These are phyloP conservation scores for Coemansia sp. DNA, from an alignment of 192 early-diverging fungal genomes.

Conservation along the genomic window DNA sequence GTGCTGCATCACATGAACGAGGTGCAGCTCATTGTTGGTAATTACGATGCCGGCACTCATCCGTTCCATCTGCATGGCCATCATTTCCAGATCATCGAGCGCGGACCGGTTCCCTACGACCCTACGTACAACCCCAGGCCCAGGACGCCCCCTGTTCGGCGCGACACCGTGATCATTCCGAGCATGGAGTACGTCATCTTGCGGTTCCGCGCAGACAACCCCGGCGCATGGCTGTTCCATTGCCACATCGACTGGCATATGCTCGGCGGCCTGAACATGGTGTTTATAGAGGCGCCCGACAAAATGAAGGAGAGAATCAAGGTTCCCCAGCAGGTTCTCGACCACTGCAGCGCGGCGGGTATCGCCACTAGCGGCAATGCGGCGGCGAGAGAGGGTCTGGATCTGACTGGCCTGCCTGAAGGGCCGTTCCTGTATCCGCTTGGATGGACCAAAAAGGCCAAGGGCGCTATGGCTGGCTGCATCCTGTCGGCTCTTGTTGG, in stretches of 20 bases:
- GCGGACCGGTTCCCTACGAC: conserved; percentile 63
- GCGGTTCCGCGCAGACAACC: conserved; percentile 79
- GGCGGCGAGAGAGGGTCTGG: conserved; percentile 66
- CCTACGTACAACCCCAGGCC: conserved; percentile 45
- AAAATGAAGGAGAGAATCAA: conserved; percentile 56
- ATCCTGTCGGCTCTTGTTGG: conserved; percentile 75
- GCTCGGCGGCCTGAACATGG: conserved; percentile 69
- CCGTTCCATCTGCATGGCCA: conserved; percentile 87
- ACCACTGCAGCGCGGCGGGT: conserved; percentile 65
- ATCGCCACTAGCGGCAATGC: conserved; percentile 71
- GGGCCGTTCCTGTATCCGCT: conserved; percentile 60
- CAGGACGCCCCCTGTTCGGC: conserved; percentile 60
- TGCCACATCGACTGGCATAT: conserved; percentile 73
- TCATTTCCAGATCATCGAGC: conserved; percentile 75
- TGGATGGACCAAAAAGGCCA: conserved; percentile 68
- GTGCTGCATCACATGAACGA: conserved; percentile 66
- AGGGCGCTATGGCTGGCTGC: conserved; percentile 70
- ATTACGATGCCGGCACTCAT: conserved; percentile 75
- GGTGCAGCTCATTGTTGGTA: conserved; percentile 74
- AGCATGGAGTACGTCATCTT: conserved; percentile 68
- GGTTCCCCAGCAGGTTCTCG: conserved; percentile 61
- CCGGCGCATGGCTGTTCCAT: conserved; percentile 83
- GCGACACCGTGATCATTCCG: conserved; percentile 78
- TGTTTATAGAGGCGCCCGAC: conserved; percentile 74
- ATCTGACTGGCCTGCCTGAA: conserved; percentile 61